These are phyloP conservation scores for Pythium aphanidermatum DNA, from an alignment of 352 stramenopile genomes.

Conservation along the genomic window DNA sequence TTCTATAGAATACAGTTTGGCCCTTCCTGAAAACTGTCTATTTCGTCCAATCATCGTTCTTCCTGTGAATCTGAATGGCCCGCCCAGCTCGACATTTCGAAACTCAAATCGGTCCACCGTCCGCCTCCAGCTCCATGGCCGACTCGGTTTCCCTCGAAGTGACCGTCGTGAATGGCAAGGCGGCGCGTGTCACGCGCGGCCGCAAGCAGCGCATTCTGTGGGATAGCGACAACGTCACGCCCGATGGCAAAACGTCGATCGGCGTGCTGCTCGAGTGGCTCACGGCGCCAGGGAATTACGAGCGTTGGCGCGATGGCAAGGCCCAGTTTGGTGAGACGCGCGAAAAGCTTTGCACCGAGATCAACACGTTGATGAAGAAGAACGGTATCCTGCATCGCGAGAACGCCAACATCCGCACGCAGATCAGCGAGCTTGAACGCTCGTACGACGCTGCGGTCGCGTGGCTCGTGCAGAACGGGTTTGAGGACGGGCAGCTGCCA, in stretches of 20 bases:
- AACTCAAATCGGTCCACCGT: constrained; percentile 5
- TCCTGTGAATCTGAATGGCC: constrained; percentile 22
- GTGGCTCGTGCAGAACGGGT: constrained; percentile 48
- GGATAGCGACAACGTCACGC: constrained; percentile 60
- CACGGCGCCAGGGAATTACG: constrained; percentile 51
- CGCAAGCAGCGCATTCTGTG: constrained; percentile 66
- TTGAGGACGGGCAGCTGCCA: constrained; percentile 21
- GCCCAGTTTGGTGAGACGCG: constrained; percentile 59
- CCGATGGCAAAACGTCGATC: constrained; percentile 70
- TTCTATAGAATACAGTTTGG: too few relatives aligned
- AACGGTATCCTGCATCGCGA: constrained; percentile 62
- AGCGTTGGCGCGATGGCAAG: constrained; percentile 61
- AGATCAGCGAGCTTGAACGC: constrained; percentile 73
- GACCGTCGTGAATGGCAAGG: background rate
- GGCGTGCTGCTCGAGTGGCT: constrained; percentile 65
- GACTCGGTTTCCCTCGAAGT: background rate
- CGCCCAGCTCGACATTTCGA: constrained; percentile 12
- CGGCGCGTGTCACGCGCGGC: constrained; percentile 14
- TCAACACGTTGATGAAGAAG: constrained; percentile 52
- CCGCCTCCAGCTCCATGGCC: too few relatives aligned
- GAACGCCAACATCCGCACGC: constrained; percentile 77
- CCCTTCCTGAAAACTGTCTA: too few relatives aligned
- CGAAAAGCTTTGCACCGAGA: constrained; percentile 66
- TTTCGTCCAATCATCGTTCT: constrained; percentile 4
- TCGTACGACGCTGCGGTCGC: constrained; percentile 44